A percentile compares a stretch with the other conserved stretches of the same genome.
These are phyloP conservation scores for Penicillium soppii DNA, from an alignment of 495 filamentous ascomycete species.

Conservation along the genomic window DNA sequence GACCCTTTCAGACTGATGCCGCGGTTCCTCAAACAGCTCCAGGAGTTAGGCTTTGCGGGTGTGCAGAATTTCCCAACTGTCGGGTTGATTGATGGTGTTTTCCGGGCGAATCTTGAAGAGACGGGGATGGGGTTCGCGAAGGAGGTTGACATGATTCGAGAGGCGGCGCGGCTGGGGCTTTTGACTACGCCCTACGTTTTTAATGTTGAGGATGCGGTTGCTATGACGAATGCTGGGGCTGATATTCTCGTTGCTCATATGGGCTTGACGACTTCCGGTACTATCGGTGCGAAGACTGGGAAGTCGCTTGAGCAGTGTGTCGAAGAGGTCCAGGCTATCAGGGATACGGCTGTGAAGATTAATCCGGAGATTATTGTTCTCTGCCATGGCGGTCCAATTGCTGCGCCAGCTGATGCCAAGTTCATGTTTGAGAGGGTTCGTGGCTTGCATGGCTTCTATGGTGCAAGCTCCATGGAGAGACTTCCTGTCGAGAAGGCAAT, in stretches of 20 bases:
- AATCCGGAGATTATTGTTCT: constrained; percentile 61
- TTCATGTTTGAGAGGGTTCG: constrained; percentile 58
- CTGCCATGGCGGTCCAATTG: constrained; percentile 69
- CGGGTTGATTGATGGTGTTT: constrained; percentile 66
- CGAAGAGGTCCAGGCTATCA: constrained; percentile 56
- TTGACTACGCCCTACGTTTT: constrained; percentile 72
- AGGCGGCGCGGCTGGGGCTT: constrained; percentile 55
- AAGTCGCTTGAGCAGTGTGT: constrained; percentile 63
- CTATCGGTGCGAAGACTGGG: constrained; percentile 60
- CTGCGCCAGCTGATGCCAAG: constrained; percentile 58
- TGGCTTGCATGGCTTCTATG: constrained; percentile 70
- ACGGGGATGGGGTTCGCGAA: constrained; percentile 65
- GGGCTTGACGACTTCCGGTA: constrained; percentile 64
- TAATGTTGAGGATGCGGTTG: constrained; percentile 52
- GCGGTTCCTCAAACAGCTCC: constrained; percentile 55
- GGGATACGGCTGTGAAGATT: constrained; percentile 55
- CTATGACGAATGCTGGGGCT: constrained; percentile 63
- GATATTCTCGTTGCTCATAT: constrained; percentile 70
- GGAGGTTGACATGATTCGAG: constrained; percentile 64
- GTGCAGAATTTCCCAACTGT: constrained; percentile 76
- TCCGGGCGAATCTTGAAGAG: constrained; percentile 65
- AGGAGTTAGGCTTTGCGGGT: constrained; percentile 60
- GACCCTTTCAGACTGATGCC: constrained; percentile 63
- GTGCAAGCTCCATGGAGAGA: constrained; percentile 69
- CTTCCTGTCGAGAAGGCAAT: constrained; percentile 69